Conservation (phyloP, 2,329 filamentous ascomycete species). For the Helotiales sp. region DNA sequence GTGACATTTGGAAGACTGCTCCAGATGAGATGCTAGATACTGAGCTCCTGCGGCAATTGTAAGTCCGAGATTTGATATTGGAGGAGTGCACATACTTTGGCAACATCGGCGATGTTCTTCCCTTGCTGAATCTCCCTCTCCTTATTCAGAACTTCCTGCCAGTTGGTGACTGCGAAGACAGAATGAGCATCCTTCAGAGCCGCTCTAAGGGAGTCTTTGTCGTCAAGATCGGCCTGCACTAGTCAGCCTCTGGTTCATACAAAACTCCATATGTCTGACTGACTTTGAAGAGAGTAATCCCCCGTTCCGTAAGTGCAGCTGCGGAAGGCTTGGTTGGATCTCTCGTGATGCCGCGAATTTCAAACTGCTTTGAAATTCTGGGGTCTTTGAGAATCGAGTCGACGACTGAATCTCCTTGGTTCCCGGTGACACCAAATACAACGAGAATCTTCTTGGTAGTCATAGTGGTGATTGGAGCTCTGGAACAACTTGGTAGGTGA, state of each 20-base stretch:
- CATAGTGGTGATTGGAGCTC: constrained; percentile 16
- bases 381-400: constrained; percentile 50
- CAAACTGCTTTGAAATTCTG: constrained; percentile 46
- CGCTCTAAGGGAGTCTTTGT: constrained; percentile 45
- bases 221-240: constrained; percentile 47
- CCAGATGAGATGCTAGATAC: constrained; percentile 51
- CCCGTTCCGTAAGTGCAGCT: constrained; percentile 46
- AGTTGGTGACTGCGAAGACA: constrained; percentile 35
- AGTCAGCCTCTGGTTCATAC: not conserved
- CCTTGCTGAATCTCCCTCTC: constrained; percentile 40
- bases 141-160: constrained; percentile 41
- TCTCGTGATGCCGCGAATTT: constrained; percentile 53
- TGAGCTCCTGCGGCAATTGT: constrained; percentile 39
- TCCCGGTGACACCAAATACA: constrained; percentile 55
- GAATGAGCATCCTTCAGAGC: constrained; percentile 31
- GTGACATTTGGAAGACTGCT: constrained; percentile 48
- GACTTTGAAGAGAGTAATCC: constrained; percentile 49
- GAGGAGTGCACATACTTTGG: constrained; percentile 43
- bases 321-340: constrained; percentile 50
- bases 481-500: no score
- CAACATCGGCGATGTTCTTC: constrained; percentile 45
- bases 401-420: constrained; percentile 56
- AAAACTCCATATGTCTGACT: not conserved
- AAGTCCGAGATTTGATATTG: not conserved
- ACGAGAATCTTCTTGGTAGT: constrained; percentile 45